Conservation (phyloP, 352 stramenopile genomes). For the Globisporangium nagaii region DNA sequence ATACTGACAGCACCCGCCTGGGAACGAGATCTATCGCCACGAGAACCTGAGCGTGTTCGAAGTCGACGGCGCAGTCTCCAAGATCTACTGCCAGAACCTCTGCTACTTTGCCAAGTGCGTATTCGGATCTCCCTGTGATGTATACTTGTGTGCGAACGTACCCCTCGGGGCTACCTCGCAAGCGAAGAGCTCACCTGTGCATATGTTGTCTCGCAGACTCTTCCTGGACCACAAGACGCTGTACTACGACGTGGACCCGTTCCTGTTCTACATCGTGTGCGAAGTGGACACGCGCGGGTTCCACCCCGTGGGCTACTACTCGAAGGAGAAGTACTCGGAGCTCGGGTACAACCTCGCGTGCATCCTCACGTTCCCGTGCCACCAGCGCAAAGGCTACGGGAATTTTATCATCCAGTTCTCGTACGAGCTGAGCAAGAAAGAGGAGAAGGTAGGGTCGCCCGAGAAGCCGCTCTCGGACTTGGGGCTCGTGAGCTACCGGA, state of each 20-base stretch:
- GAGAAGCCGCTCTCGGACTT: conserved; percentile 99
- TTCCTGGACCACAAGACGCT: conserved; percentile 99
- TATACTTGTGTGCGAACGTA: too few relatives aligned
- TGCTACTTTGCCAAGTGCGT: conserved; percentile 97
- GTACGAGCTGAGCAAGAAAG: conserved; percentile 98
- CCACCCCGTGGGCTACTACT: conserved; percentile 98
- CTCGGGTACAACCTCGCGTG: conserved; percentile 99
- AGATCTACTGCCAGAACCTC: conserved; percentile 98
- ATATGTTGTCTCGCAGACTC: conserved; percentile 40
- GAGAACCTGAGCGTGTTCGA: conserved; percentile 95
- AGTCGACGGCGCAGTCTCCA: conserved; percentile 94
- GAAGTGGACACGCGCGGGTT: conserved; percentile 89
- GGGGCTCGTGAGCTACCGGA: conserved; percentile 97
- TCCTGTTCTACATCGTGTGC: conserved; percentile 99
- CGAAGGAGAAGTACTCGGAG: conserved; percentile 98
- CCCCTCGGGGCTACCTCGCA: too few relatives aligned
- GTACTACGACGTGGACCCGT: conserved; percentile 99
- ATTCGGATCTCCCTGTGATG: background rate
- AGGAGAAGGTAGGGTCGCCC: conserved; percentile 96
- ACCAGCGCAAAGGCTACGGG: conserved; percentile 98
- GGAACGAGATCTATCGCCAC: conserved; percentile 93
- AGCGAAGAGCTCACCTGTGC: background rate
- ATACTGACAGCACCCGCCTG: conserved; percentile 53
- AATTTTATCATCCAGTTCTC: conserved; percentile 99
- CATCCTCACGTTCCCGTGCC: conserved; percentile 99